Evolutionary conservation across 805 yeast genomes (phyloP), one percentile per base, ranked within the genome.

Genomic region (Saturnispora mendoncae): DNA sequence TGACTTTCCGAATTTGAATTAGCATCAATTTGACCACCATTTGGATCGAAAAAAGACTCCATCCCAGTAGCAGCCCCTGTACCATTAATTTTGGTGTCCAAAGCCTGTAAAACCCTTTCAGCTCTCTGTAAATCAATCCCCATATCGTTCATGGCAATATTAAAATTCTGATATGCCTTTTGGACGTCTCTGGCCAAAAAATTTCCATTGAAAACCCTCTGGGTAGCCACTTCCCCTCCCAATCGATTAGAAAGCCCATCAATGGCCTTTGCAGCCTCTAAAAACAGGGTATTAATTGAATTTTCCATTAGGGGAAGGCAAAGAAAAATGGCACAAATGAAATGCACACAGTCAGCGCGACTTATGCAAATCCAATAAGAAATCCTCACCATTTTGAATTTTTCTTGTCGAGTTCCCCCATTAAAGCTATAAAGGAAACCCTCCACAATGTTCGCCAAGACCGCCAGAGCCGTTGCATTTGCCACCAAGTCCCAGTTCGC

Each of bases 401-500:
- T 23, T 23, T 23, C 10, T 23, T 10, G 10, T 23, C 10, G 26
- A 23, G 26, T 23, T 10, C 9, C 26, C 26, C 6, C 26, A 7
- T 23, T 6, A 23, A 23, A 23, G 26, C 26, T 23, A 23, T 23
- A 23, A 23, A 23, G 30, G n/a, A n/a, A n/a, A n/a, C n/a, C n/a
- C n/a, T n/a, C n/a, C 20, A 29, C 10, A 31, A 76, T 76, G 82
- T 76, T 76, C 62, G 75, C 80, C 74, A 76, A 73, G 64, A 65
- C 79, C 48, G 59, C 75, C 53, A 78, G 80, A 68, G 68, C 73
- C 58, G 70, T 71, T 55, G 67, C 26, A 7, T 23, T 10, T 23
- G 26, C 26, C 26, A 23, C 79, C 52, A 74, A 74, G 68, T 74
- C 69, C 55, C 67, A 77, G 53, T 66, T 75, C 61, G 51, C 61